These are phyloP conservation scores for Diaporthe capsici DNA, from an alignment of 2,329 filamentous ascomycete species.

Conservation along the genomic window DNA sequence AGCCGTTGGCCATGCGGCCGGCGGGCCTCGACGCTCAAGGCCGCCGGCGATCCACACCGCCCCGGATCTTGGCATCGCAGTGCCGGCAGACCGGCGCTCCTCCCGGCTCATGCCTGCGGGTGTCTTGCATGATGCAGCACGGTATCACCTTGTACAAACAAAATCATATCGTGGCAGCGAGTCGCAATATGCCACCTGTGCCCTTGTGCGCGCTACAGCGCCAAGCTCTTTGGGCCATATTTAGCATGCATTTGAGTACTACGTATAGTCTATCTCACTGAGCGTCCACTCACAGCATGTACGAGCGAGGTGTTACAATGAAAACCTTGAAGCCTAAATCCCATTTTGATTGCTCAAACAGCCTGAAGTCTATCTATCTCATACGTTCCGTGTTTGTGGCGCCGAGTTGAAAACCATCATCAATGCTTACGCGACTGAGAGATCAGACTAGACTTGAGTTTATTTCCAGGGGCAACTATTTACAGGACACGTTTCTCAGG, in stretches of 20 bases:
- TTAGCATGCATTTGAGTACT: not conserved
- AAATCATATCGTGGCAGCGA: not conserved
- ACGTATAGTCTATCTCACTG: not conserved
- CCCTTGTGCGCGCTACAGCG: constrained; percentile 20
- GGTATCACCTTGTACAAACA: not conserved
- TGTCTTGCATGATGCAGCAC: constrained; percentile 1
- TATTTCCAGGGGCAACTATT: not conserved
- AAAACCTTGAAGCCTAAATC: not conserved
- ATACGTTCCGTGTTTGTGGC: not conserved
- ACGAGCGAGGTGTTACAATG: not conserved
- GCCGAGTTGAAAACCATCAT: not conserved
- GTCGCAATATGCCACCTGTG: not conserved
- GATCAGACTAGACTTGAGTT: not conserved
- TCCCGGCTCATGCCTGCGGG: constrained; percentile 13
- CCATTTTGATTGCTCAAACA: not conserved
- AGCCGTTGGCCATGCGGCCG: constrained; percentile 27
- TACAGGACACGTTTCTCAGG: not conserved
- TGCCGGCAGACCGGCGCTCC: constrained; percentile 20
- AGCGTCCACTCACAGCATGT: not conserved
- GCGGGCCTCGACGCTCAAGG: not conserved
- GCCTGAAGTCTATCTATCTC: not conserved
- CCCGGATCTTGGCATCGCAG: constrained; percentile 18
- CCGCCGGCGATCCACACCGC: constrained; percentile 27
- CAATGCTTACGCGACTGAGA: not conserved
- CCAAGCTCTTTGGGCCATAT: constrained; percentile 1